Base-by-base conservation (phyloP, 768 basidiomycete genomes). In the Boletus speciosus region DNA sequence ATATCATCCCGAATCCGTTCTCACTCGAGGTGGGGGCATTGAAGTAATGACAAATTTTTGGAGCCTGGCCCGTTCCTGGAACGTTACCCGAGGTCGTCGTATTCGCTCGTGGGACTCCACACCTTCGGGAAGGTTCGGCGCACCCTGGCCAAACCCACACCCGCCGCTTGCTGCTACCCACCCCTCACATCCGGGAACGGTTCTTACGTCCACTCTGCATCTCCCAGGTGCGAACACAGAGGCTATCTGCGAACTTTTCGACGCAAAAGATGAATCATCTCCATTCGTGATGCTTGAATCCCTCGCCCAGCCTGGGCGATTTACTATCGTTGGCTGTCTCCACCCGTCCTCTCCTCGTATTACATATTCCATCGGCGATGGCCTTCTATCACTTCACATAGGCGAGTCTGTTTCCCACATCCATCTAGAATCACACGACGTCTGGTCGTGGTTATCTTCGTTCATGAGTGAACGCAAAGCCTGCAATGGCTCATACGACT, bases 1-100 rank as follows among this genome's bases (percentile, higher is more conserved):
- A 64, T 93, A 93, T 66, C 91, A 93, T 66, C 91, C 91, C 6
- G 91, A 93, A 65, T 93, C 90, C 5, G 81, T 88, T 4, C 78
- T 86, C 60, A 93, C 90, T 2, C 73, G 75, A 40, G 81, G 78
- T 3, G 87, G 86, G 6, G 90, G 90, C 1, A 62, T 78, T n/a
- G 78, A 84, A 52, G 81, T 90, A 15, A 58, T 92, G 52, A 68
- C 68, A 21, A 93, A 90, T 67, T 92, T 92, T 65, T 92, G 88
- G 88, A 68, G 69, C 23, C 73, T 90, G 19, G 84, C 88, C 19
- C 74, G 77, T 47, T 67, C 69, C 8, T 92, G 89, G 88, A 72
- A 76, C 4, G 63, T 60, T 35, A 61, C 66, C 11, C 66, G 58
- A 19, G 73, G 73, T 44, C 74, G 84, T 50, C 49, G 42, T 11